Evolutionary conservation across 2,329 filamentous ascomycete genomes (phyloP).

Genomic region (Blastomyces silverae): DNA sequence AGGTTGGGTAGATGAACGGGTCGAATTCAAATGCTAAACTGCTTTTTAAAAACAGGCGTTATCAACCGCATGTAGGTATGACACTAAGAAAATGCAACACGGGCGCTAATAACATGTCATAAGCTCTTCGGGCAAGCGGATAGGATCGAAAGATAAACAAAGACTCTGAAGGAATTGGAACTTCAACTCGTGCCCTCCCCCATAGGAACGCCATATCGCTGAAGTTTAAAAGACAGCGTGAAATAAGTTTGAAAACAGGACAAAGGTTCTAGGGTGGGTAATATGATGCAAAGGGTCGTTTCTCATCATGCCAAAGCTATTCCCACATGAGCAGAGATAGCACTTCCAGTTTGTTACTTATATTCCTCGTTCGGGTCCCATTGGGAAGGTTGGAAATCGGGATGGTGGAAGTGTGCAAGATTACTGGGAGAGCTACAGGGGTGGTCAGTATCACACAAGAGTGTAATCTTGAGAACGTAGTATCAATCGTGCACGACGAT

Average conservation of each 20-base stretch:
- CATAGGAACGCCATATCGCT: slow-evolving; percentile 6
- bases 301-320: slow-evolving; percentile 3
- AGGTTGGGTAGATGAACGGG: background rate
- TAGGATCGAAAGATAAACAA: background rate
- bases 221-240: background rate
- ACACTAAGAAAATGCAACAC: slow-evolving; percentile 5
- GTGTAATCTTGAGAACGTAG: background rate
- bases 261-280: background rate
- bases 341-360: slow-evolving; percentile 19
- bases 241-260: background rate
- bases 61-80: slow-evolving; percentile 1
- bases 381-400: slow-evolving; percentile 42
- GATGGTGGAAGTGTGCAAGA: slow-evolving; percentile 43
- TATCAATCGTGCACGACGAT: background rate
- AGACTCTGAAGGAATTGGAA: background rate
- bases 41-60: background rate
- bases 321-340: background rate
- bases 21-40: background rate
- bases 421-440: slow-evolving; percentile 38
- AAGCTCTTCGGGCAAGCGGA: background rate
- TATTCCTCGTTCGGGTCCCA: slow-evolving; percentile 39
- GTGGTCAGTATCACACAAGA: slow-evolving; percentile 8
- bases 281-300: slow-evolving; percentile 3
- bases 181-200: background rate
- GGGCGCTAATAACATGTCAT: slow-evolving; percentile 5